Percentiles rank a stretch among this genome's conserved stretches.
Evolutionary conservation across 768 basidiomycete genomes (phyloP).

Genomic region (Amanita fuliginea): DNA sequence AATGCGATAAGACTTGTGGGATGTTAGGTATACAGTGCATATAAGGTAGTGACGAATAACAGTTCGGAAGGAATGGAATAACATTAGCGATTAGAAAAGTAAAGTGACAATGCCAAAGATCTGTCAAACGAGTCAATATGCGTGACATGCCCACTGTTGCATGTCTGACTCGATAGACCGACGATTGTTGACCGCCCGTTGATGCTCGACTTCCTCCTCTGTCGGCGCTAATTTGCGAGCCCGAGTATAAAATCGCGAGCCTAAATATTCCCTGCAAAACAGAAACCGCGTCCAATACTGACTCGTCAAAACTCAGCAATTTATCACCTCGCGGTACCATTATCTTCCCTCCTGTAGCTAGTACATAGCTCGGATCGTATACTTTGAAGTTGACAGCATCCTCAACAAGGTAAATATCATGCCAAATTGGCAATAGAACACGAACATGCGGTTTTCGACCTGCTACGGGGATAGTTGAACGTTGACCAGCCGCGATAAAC

Average conservation of each 20-base stretch:
- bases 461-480: constrained; percentile 73
- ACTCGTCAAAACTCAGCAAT: neutral
- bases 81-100: no score
- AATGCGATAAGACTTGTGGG: no score
- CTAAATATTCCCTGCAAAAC: constrained; percentile 70
- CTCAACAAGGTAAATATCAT: constrained; percentile 26
- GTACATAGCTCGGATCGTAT: constrained; percentile 65
- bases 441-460: constrained; percentile 58
- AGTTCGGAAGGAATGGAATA: neutral
- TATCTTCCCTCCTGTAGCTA: constrained; percentile 79
- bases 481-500: constrained; percentile 86
- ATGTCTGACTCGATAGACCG: constrained; percentile 2
- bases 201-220: constrained; percentile 1
- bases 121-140: neutral
- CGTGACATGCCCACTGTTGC: neutral
- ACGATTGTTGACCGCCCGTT: neutral
- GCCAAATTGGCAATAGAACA: neutral
- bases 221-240: constrained; percentile 37
- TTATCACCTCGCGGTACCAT: constrained; percentile 76
- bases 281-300: neutral
- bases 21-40: no score
- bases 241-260: no score
- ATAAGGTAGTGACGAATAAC: no score
- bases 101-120: neutral
- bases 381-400: no score